These are phyloP conservation scores for Paecilomyces formosus DNA, from an alignment of 2,329 filamentous ascomycete species.

Conservation along the genomic window DNA sequence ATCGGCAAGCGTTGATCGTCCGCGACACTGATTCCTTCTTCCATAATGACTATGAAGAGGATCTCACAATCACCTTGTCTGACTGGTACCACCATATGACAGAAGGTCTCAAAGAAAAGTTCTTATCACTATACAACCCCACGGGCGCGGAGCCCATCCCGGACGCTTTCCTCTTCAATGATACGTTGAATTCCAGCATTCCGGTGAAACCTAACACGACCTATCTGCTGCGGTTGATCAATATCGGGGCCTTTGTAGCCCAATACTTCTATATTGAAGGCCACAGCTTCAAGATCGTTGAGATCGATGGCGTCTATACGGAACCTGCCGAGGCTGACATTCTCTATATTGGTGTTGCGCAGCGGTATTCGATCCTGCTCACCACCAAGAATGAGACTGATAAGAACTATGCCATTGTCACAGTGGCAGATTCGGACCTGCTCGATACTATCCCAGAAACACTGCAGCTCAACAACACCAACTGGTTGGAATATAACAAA, in stretches of 20 bases:
- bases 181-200: conserved; percentile 54
- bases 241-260: conserved; percentile 62
- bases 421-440: conserved; percentile 29
- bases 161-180: conserved; percentile 59
- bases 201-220: conserved; percentile 58
- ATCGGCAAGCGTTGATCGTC: conserved; percentile 61
- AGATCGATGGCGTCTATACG: conserved; percentile 66
- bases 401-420: conserved; percentile 61
- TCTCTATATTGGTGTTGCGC: conserved; percentile 61
- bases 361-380: conserved; percentile 50
- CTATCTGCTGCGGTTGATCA: conserved; percentile 67
- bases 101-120: conserved; percentile 45
- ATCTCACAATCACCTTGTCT: conserved; percentile 60
- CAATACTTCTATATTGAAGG: conserved; percentile 43
- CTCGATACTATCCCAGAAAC: conserved; percentile 25
- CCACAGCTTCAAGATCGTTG: conserved; percentile 59
- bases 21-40: conserved; percentile 50
- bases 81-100: conserved; percentile 65
- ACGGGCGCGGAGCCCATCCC: conserved; percentile 60
- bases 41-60: conserved; percentile 49
- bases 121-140: conserved; percentile 40
- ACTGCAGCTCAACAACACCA: conserved; percentile 36
- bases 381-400: conserved; percentile 56
- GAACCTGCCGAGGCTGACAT: conserved; percentile 52
- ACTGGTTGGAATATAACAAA: conserved; percentile 58